These are phyloP conservation scores for Cytospora chrysosperma DNA, from an alignment of 2,329 filamentous ascomycete genomes.

Conservation along the genomic window DNA sequence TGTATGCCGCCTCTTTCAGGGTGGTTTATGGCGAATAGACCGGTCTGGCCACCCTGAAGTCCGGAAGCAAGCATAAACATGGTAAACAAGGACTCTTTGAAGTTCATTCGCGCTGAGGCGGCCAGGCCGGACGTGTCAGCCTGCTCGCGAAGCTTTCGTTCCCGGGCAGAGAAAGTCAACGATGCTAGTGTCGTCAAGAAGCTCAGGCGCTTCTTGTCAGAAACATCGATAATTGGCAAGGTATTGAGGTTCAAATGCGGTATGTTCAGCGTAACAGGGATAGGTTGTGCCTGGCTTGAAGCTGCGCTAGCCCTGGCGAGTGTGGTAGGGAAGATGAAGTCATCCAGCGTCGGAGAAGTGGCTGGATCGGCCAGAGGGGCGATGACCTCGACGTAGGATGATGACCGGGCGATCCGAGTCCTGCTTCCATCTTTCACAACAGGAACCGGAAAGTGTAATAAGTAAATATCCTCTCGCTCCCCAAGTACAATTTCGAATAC, in stretches of 20 bases:
- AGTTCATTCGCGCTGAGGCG: conserved; percentile 40
- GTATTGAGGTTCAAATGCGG: conserved; percentile 45
- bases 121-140: conserved; percentile 28
- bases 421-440: conserved; percentile 37
- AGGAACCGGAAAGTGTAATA: conserved; percentile 42
- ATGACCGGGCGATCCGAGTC: conserved; percentile 44
- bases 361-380: conserved; percentile 35
- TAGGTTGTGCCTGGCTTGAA: neutral
- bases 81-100: conserved; percentile 49
- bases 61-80: conserved; percentile 48
- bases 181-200: conserved; percentile 43
- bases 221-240: conserved; percentile 43
- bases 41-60: conserved; percentile 44
- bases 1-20: conserved; percentile 40
- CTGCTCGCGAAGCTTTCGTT: conserved; percentile 38
- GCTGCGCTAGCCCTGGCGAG: conserved; percentile 28
- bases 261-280: conserved; percentile 40
- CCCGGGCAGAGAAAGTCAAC: conserved; percentile 42
- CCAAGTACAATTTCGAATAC: conserved; percentile 42
- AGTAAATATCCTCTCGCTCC: conserved; percentile 31
- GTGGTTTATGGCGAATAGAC: conserved; percentile 43
- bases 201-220: conserved; percentile 33
- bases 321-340: conserved; percentile 39
- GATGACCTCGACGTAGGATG: conserved; percentile 45
- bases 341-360: conserved; percentile 27